Percentiles rank a stretch among this genome's conserved stretches.
phyloP scores from a whole-genome alignment of 164 flowering plant species.

The Aristolochia contorta region DNA sequence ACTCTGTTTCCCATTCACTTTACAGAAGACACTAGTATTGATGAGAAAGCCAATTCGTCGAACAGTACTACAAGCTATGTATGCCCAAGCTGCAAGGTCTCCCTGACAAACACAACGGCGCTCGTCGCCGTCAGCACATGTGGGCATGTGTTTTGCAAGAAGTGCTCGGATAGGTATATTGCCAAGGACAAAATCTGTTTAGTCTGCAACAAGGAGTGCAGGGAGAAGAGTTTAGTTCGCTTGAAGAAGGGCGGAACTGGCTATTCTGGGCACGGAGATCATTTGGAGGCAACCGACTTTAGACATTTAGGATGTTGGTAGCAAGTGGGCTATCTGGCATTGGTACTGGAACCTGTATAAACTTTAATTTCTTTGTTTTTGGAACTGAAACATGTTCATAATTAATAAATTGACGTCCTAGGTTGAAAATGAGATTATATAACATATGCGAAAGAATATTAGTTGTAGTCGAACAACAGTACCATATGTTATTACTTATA shows the following conservation, averaged over 20 bases:
- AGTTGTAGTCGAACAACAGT: too few relatives aligned
- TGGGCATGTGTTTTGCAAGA: slow-evolving; percentile 94
- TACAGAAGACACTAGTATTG: slow-evolving; percentile 50
- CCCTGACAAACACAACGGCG: slow-evolving; percentile 60
- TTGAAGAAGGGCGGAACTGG: slow-evolving; percentile 90
- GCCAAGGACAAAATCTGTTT: slow-evolving; percentile 77
- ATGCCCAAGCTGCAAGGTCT: slow-evolving; percentile 92
- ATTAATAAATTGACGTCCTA: too few relatives aligned
- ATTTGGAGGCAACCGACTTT: slow-evolving; percentile 71
- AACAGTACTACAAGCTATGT: slow-evolving; percentile 25
- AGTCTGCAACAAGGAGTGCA: slow-evolving; percentile 62
- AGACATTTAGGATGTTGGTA: slow-evolving; percentile 89
- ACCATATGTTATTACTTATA: too few relatives aligned
- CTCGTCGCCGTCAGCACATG: slow-evolving; percentile 77
- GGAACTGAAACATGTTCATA: too few relatives aligned
- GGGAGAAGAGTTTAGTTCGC: slow-evolving; percentile 57
- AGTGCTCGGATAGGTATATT: slow-evolving; percentile 72
- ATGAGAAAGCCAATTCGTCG: slow-evolving; percentile 29
- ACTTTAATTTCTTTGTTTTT: too few relatives aligned
- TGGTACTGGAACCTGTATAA: slow-evolving; percentile 75
- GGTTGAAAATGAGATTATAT: too few relatives aligned
- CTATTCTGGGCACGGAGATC: slow-evolving; percentile 76
- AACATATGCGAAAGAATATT: too few relatives aligned
- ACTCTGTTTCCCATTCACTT: slow-evolving; percentile 62
- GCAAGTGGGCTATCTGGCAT: slow-evolving; percentile 68